Evolutionary conservation across 257 asterid species (phyloP).

Genomic region (Osmanthus fragrans): DNA sequence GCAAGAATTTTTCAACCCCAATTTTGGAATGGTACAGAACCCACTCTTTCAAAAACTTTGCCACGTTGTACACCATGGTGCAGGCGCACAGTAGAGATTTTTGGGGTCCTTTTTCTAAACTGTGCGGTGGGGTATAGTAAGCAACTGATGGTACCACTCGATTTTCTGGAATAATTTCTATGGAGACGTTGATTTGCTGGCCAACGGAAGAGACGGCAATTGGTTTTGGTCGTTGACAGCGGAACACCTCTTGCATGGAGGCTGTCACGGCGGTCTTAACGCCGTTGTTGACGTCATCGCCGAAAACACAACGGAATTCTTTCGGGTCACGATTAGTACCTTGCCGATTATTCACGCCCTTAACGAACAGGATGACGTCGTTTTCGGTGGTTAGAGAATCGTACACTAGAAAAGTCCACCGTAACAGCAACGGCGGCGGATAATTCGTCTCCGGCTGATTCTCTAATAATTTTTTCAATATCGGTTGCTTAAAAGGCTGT

Average conservation of each 20-base stretch:
- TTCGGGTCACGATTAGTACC: conserved; percentile 49
- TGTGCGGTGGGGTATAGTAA: conserved; percentile 57
- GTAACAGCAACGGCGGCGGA: conserved; percentile 33
- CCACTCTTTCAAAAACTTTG: conserved; percentile 76
- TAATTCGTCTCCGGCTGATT: not conserved
- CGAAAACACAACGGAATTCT: conserved; percentile 65
- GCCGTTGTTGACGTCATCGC: conserved; percentile 40
- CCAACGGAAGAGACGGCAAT: conserved; percentile 16
- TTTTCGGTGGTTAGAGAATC: conserved; percentile 65
- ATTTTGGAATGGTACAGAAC: conserved; percentile 63
- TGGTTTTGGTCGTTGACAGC: conserved; percentile 57
- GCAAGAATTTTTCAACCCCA: conserved; percentile 69
- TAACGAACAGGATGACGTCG: conserved; percentile 75
- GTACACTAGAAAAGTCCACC: conserved; percentile 57
- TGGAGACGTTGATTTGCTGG: conserved; percentile 38
- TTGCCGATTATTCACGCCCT: conserved; percentile 69
- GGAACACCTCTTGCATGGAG: conserved; percentile 85
- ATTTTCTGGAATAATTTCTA: conserved; percentile 47
- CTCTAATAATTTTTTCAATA: conserved; percentile 26
- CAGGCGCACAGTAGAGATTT: conserved; percentile 68
- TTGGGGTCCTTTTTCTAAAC: conserved; percentile 18
- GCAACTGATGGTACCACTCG: conserved; percentile 67
- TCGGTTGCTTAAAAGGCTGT: conserved; percentile 54
- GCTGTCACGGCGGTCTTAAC: conserved; percentile 61
- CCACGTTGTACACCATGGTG: conserved; percentile 79